phyloP scores from a whole-genome alignment of 352 stramenopile genomes.

The Phytophthora pluvialis region DNA sequence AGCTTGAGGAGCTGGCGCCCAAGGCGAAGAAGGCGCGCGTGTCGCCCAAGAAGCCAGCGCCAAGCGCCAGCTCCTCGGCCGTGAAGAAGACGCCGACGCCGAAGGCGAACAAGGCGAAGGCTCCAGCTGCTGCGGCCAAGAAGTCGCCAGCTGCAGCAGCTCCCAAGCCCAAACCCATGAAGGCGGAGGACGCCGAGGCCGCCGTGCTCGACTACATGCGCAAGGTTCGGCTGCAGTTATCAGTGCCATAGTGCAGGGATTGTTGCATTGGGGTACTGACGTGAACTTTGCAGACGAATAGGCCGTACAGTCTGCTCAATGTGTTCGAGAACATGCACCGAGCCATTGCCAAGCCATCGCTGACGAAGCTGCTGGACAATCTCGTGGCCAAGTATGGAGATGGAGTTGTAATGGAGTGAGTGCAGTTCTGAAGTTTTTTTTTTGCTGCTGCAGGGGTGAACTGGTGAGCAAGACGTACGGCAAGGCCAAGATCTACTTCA shows the following conservation, averaged over 20 bases:
- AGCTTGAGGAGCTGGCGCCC: slow-evolving; percentile 44
- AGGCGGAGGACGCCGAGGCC: slow-evolving; percentile 46
- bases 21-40: slow-evolving; percentile 36
- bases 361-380: slow-evolving; percentile 81
- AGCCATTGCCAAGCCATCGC: slow-evolving; percentile 68
- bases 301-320: slow-evolving; percentile 86
- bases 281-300: slow-evolving; percentile 61
- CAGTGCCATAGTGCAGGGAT: slow-evolving; percentile 2
- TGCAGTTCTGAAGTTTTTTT: no score
- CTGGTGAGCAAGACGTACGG: slow-evolving; percentile 78
- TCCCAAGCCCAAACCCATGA: slow-evolving; percentile 43
- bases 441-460: slow-evolving; percentile 65
- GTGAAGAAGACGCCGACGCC: slow-evolving; percentile 13
- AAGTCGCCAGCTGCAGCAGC: slow-evolving; percentile 26
- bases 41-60: slow-evolving; percentile 20
- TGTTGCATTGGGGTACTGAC: not conserved
- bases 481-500: slow-evolving; percentile 86
- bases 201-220: slow-evolving; percentile 80
- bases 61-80: slow-evolving; percentile 1
- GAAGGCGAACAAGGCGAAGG: slow-evolving; percentile 13
- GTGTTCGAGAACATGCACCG: slow-evolving; percentile 88
- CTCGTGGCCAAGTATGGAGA: slow-evolving; percentile 68
- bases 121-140: slow-evolving; percentile 7
- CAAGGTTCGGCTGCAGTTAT: slow-evolving; percentile 42
- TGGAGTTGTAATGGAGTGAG: not conserved